A percentile compares a stretch with the other conserved stretches of the same genome.
Evolutionary conservation across 2,329 filamentous ascomycete species (phyloP).

Genomic region (Aspergillus fischeri): DNA sequence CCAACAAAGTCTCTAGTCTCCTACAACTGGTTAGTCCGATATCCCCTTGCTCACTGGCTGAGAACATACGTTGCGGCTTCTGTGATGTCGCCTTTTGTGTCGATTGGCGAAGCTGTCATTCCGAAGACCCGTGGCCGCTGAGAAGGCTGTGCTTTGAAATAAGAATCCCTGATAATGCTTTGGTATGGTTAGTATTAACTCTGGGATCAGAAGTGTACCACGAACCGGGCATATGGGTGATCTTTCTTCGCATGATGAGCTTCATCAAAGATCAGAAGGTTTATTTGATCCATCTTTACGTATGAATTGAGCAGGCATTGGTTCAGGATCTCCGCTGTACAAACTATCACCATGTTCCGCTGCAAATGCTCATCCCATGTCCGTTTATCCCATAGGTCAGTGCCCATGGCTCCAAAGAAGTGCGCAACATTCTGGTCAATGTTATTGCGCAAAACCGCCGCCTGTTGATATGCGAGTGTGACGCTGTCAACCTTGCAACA

Average conservation of each 20-base stretch:
- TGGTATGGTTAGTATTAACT: constrained; percentile 6
- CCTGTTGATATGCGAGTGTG: constrained; percentile 84
- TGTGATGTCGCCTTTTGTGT: constrained; percentile 70
- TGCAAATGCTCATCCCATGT: constrained; percentile 57
- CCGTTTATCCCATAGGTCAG: constrained; percentile 57
- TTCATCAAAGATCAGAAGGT: constrained; percentile 90
- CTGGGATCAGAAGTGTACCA: neutral
- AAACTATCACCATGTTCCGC: constrained; percentile 79
- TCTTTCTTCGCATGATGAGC: constrained; percentile 95
- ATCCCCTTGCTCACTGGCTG: neutral
- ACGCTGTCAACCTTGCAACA: constrained; percentile 69
- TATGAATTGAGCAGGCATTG: constrained; percentile 75
- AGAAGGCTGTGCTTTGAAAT: constrained; percentile 49
- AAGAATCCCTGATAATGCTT: constrained; percentile 83
- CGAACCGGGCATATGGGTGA: constrained; percentile 73
- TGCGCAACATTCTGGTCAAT: constrained; percentile 70
- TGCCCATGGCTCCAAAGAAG: constrained; percentile 67
- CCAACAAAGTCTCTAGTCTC: constrained; percentile 71
- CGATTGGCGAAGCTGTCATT: constrained; percentile 95
- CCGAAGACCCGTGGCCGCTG: constrained; percentile 76
- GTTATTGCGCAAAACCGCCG: constrained; percentile 74
- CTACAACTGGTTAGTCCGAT: constrained; percentile 22
- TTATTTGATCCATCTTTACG: constrained; percentile 76
- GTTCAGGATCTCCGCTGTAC: constrained; percentile 82
- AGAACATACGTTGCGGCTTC: constrained; percentile 56